Conservation (phyloP, 306 rosid species). For the Malus fusca region DNA sequence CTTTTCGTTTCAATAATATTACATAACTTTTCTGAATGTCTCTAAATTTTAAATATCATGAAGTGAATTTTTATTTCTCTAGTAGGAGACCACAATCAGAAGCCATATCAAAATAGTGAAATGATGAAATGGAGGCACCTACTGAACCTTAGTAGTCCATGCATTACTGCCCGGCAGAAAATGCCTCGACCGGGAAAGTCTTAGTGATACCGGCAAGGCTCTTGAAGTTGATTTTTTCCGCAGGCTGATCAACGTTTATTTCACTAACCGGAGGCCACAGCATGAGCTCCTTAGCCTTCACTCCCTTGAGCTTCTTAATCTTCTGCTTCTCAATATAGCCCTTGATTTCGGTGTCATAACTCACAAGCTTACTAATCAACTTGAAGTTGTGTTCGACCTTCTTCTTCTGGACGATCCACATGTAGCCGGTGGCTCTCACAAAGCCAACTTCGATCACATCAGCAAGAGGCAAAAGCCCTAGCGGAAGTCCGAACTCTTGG, state of each 20-base stretch:
- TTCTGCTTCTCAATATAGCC: conserved; percentile 47
- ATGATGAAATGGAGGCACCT: not conserved
- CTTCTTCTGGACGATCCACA: conserved; percentile 65
- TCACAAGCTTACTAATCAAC: conserved; percentile 55
- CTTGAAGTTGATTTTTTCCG: conserved; percentile 72
- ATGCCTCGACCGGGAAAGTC: conserved; percentile 70
- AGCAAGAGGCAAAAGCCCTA: conserved; percentile 55
- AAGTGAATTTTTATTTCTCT: not conserved
- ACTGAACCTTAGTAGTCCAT: not conserved
- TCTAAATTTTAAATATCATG: not conserved
- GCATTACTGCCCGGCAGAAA: conserved; percentile 69
- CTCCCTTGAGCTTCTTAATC: conserved; percentile 69
- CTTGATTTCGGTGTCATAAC: conserved; percentile 46
- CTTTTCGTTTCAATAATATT: too few relatives aligned
- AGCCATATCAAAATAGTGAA: not conserved
- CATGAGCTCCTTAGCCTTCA: conserved; percentile 80
- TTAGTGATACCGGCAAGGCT: conserved; percentile 82
- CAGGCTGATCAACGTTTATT: conserved; percentile 39
- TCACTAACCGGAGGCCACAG: conserved; percentile 85
- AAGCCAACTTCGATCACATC: conserved; percentile 62
- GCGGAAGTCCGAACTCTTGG: conserved; percentile 56
- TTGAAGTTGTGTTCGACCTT: conserved; percentile 82
- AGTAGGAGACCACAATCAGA: not conserved
- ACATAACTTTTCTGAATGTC: too few relatives aligned
- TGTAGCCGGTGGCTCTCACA: conserved; percentile 53